Conservation (phyloP, 2,329 filamentous ascomycete genomes). For the Curvularia verruculosa region DNA sequence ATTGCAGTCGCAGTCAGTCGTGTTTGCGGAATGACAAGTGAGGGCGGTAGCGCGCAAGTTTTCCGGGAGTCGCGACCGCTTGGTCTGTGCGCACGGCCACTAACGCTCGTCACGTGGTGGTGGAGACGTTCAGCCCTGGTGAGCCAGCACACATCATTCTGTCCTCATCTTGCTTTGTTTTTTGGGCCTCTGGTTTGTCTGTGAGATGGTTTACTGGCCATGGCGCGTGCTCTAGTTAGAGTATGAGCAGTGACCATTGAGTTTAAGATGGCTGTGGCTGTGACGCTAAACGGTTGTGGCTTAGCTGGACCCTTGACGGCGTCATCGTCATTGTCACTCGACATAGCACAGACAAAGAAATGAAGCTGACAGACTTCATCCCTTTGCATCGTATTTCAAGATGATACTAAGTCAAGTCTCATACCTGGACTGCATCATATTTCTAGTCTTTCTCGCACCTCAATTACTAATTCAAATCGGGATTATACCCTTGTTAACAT, state of each 20-base stretch:
- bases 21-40: slow-evolving; percentile 23
- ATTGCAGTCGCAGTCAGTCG: slow-evolving; percentile 13
- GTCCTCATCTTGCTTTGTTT: not conserved
- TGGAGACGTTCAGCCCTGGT: not conserved
- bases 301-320: slow-evolving; percentile 25
- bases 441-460: slow-evolving; percentile 71
- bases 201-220: not conserved
- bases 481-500: slow-evolving; percentile 62
- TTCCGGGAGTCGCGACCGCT: slow-evolving; percentile 26
- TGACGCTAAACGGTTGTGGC: slow-evolving; percentile 27
- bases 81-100: slow-evolving; percentile 15
- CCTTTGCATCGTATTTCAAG: slow-evolving; percentile 13
- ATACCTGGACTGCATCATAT: slow-evolving; percentile 76
- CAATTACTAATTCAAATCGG: slow-evolving; percentile 74
- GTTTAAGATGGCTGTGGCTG: not conserved
- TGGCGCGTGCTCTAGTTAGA: slow-evolving; percentile 1
- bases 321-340: slow-evolving; percentile 24
- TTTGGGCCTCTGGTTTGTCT: not conserved
- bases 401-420: slow-evolving; percentile 80
- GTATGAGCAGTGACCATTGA: slow-evolving; percentile 1
- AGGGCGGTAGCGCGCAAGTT: slow-evolving; percentile 21
- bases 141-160: not conserved
- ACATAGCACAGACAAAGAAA: not conserved
- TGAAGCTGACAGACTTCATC: not conserved
- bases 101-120: slow-evolving; percentile 13